These are phyloP conservation scores for Ophiostoma angusticollis DNA, from an alignment of 2,329 filamentous ascomycete species.

Conservation along the genomic window DNA sequence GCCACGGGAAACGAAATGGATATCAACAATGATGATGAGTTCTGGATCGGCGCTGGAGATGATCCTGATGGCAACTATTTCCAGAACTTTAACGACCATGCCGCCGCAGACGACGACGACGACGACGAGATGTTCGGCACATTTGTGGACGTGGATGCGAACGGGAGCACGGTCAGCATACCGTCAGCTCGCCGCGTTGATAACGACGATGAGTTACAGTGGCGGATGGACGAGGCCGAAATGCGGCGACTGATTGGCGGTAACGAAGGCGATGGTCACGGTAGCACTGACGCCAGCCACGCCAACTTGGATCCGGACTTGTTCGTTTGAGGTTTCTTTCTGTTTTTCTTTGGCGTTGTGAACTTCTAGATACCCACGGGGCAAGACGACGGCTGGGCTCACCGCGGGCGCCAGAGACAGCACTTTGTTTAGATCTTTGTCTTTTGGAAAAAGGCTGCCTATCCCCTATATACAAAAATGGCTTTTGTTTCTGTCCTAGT, in stretches of 20 bases:
- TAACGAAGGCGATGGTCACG: constrained; percentile 8
- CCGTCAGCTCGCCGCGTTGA: background rate
- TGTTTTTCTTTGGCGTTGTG: no score
- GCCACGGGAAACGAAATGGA: background rate
- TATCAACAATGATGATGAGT: constrained; percentile 1
- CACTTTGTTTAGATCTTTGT: no score
- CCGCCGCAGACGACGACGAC: background rate
- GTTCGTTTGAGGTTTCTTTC: constrained; percentile 7
- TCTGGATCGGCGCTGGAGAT: constrained; percentile 10
- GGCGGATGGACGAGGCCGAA: constrained; percentile 17
- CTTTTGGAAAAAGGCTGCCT: background rate
- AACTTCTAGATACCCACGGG: no score
- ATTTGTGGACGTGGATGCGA: constrained; percentile 3
- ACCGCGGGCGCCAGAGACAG: no score
- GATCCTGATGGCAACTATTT: background rate
- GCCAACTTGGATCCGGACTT: constrained; percentile 10
- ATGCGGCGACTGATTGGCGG: constrained; percentile 17
- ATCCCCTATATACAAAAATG: background rate
- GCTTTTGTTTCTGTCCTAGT: constrained; percentile 21
- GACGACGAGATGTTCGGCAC: constrained; percentile 5
- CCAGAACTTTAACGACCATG: background rate
- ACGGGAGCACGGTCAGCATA: background rate
- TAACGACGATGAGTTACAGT: constrained; percentile 8
- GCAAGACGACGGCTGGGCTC: no score
- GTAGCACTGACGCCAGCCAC: no score